phyloP scores from a whole-genome alignment of 495 filamentous ascomycete genomes.

The Halenospora varia region DNA sequence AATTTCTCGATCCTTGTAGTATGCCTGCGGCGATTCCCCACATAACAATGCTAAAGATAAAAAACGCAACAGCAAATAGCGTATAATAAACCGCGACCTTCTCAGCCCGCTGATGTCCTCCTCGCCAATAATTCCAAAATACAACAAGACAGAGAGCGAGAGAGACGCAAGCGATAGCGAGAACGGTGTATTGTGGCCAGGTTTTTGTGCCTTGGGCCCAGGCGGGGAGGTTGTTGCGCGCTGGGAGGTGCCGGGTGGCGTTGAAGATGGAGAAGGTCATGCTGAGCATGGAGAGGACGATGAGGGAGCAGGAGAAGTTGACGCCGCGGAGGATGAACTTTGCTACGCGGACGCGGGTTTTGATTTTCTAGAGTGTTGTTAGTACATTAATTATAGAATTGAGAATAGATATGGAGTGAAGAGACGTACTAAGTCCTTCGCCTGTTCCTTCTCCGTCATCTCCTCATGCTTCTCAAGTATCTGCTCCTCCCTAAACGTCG shows the following conservation, averaged over 20 bases:
- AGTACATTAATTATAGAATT: not conserved
- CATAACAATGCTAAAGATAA: constrained; percentile 89
- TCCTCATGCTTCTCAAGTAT: constrained; percentile 76
- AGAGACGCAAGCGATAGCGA: constrained; percentile 74
- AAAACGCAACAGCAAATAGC: constrained; percentile 84
- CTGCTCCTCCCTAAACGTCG: constrained; percentile 84
- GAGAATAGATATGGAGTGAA: constrained; percentile 29
- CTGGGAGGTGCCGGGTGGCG: constrained; percentile 65
- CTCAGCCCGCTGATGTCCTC: constrained; percentile 84
- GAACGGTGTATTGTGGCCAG: constrained; percentile 86
- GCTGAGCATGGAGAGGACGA: constrained; percentile 83
- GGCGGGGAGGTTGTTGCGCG: constrained; percentile 72
- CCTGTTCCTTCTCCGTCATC: constrained; percentile 74
- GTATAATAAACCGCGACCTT: constrained; percentile 94
- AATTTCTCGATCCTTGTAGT: constrained; percentile 69
- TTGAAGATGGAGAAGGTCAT: constrained; percentile 88
- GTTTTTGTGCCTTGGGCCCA: constrained; percentile 77
- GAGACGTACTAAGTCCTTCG: constrained; percentile 72
- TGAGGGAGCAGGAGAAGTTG: constrained; percentile 94
- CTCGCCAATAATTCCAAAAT: constrained; percentile 82
- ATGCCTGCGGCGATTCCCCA: constrained; percentile 87
- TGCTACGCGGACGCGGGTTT: constrained; percentile 85
- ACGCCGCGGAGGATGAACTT: constrained; percentile 91
- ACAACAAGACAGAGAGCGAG: constrained; percentile 73
- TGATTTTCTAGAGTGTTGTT: constrained; percentile 67